Evolutionary conservation across 2,329 filamentous ascomycete species (phyloP).

Genomic region (Chrysosporium queenslandicum): DNA sequence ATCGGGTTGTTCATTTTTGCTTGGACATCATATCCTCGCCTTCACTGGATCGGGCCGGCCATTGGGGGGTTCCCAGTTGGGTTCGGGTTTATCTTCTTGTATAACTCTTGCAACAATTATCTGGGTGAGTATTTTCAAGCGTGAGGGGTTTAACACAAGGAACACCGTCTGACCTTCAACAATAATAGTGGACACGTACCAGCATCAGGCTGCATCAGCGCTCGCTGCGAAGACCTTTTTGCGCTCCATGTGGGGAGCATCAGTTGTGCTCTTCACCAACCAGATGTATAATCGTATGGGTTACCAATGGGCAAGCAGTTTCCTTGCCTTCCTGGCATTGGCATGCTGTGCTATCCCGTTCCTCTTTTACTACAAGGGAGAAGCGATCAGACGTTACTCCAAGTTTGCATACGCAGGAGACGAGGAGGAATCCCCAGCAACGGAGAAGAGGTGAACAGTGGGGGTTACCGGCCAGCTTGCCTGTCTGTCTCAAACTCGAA

Average conservation of each 20-base stretch:
- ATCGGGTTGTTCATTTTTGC: conserved; percentile 58
- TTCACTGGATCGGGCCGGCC: conserved; percentile 62
- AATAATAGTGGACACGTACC: conserved; percentile 50
- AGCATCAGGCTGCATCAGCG: conserved; percentile 68
- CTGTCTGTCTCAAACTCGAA: background rate
- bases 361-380: conserved; percentile 69
- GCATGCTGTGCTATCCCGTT: conserved; percentile 76
- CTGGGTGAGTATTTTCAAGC: conserved; percentile 34
- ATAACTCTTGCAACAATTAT: conserved; percentile 70
- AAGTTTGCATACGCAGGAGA: conserved; percentile 61
- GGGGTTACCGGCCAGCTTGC: background rate
- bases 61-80: conserved; percentile 63
- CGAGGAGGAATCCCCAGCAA: conserved; percentile 34
- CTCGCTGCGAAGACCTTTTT: conserved; percentile 74
- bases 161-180: background rate
- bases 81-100: conserved; percentile 75
- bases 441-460: background rate
- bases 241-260: conserved; percentile 69
- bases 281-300: conserved; percentile 69
- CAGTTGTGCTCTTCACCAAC: conserved; percentile 64
- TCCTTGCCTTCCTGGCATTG: conserved; percentile 64
- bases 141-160: background rate
- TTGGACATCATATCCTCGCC: conserved; percentile 54
- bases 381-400: conserved; percentile 55
- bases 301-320: conserved; percentile 63